Percentiles rank a stretch among this genome's conserved stretches.
Conservation (phyloP, 2,329 filamentous ascomycete species). For the Raffaelea ambrosiae region DNA sequence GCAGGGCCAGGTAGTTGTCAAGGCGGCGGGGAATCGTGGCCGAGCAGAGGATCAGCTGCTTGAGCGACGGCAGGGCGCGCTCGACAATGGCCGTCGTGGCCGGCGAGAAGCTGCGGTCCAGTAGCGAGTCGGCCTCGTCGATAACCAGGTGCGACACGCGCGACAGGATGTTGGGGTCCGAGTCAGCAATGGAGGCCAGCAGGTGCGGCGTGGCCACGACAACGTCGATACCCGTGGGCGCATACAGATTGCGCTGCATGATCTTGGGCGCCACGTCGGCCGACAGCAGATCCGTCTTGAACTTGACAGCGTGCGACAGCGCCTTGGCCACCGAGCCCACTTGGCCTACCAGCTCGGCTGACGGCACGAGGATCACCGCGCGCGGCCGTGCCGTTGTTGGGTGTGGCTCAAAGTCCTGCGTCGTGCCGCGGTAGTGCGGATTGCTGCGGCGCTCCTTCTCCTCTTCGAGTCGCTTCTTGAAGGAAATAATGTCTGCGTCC, state of each 20-base stretch:
- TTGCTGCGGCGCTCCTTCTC: slow-evolving; percentile 49
- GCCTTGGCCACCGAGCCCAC: slow-evolving; percentile 73
- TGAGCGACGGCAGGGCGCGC: slow-evolving; percentile 68
- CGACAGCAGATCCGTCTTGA: slow-evolving; percentile 74
- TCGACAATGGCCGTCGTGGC: slow-evolving; percentile 78
- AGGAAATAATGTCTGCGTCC: slow-evolving; percentile 50
- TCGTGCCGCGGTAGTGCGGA: slow-evolving; percentile 34
- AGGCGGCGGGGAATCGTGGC: slow-evolving; percentile 89
- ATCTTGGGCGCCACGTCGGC: slow-evolving; percentile 66
- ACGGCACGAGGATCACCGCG: slow-evolving; percentile 81
- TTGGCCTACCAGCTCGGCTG: slow-evolving; percentile 84
- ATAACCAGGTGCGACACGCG: slow-evolving; percentile 81
- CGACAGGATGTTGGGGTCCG: slow-evolving; percentile 87
- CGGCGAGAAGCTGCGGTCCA: slow-evolving; percentile 86
- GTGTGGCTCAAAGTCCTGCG: slow-evolving; percentile 55
- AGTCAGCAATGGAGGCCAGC: slow-evolving; percentile 76
- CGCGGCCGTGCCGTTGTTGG: slow-evolving; percentile 70
- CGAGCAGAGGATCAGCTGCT: slow-evolving; percentile 86
- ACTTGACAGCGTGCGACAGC: slow-evolving; percentile 79
- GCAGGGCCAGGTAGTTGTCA: slow-evolving; percentile 72
- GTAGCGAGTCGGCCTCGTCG: slow-evolving; percentile 92
- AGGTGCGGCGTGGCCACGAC: slow-evolving; percentile 84
- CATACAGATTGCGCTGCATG: slow-evolving; percentile 80
- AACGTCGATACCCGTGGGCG: slow-evolving; percentile 72
- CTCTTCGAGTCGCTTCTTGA: slow-evolving; percentile 45